phyloP scores from a whole-genome alignment of 768 basidiomycete genomes.

The Russula earlei region DNA sequence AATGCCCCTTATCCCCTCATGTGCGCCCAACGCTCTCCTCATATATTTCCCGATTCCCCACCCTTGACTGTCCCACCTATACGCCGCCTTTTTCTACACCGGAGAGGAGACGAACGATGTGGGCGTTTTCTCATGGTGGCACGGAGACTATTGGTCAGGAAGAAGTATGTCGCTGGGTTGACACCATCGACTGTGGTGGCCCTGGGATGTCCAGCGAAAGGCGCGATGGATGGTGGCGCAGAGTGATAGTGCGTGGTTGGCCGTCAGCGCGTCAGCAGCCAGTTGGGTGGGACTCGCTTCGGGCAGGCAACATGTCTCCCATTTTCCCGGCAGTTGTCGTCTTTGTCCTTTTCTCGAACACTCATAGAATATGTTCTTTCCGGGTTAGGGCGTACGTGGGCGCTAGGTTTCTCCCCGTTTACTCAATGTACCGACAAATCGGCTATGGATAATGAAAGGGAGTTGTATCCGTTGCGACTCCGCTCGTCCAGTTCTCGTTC shows the following conservation, averaged over 20 bases:
- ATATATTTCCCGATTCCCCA: not conserved
- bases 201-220: not conserved
- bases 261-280: not conserved
- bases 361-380: not conserved
- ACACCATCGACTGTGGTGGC: not conserved
- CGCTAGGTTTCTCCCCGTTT: not conserved
- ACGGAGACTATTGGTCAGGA: too few relatives aligned
- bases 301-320: not conserved
- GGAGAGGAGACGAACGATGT: not conserved
- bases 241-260: not conserved
- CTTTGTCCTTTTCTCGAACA: not conserved
- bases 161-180: too few relatives aligned
- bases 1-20: not conserved
- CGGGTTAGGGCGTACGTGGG: not conserved
- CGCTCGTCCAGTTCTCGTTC: too few relatives aligned
- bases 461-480: too few relatives aligned
- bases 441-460: too few relatives aligned
- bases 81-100: not conserved
- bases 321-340: not conserved
- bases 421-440: not conserved
- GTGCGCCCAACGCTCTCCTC: not conserved
- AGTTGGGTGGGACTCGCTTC: not conserved
- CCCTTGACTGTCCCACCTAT: not conserved
- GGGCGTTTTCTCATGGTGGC: not conserved
- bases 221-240: not conserved